Evolutionary conservation across 495 filamentous ascomycete genomes (phyloP), one percentile per base, ranked within the genome.

Genomic region (Talaromyces proteolyticus): DNA sequence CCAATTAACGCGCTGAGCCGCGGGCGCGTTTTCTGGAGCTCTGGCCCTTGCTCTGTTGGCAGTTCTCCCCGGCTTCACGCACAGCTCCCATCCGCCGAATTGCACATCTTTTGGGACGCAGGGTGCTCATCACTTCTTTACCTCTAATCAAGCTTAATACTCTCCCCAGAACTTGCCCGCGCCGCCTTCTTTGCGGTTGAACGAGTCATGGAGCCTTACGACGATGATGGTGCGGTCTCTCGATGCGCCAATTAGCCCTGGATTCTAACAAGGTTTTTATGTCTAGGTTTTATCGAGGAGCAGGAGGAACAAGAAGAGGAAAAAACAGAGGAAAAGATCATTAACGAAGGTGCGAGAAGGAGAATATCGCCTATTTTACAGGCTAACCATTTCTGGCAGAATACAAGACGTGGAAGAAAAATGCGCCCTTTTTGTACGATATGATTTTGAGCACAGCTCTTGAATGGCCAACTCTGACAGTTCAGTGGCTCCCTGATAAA

Each of bases 321-420:
- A 52, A 78, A 81, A 59, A 81, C 84, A 24, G 79, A 82, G 45
- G 78, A 95, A 61, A 89, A 94, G 66, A 82, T 93, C 42, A 86
- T 97, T 66, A 98, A 98, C 56, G 93, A 98, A 76, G 88, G 88
- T 89, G 20, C 16, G n/a, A 29, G 14, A n/a, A n/a, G n/a, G n/a
- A n/a, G n/a, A 10, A 12, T 25, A n/a, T 17, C 39, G 21, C 12
- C 10, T 41, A 20, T 20, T 42, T 16, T 40, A 17, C 19, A 36
- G 40, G 43, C 56, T 58, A 57, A 60, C n/a, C 22, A 4, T 42
- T 4, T 41, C 16, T 8, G 22, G 21, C 62, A 92, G 94, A 97
- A 70, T 99, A 99, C 79, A 99, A 99, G 65, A 95, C 89, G 55
- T 99, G 94, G 94, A 99, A 99, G 78, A 99, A 99, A 79, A 97